These are phyloP conservation scores for Styphnolobium japonicum DNA, from an alignment of 306 rosid genomes.

Conservation along the genomic window DNA sequence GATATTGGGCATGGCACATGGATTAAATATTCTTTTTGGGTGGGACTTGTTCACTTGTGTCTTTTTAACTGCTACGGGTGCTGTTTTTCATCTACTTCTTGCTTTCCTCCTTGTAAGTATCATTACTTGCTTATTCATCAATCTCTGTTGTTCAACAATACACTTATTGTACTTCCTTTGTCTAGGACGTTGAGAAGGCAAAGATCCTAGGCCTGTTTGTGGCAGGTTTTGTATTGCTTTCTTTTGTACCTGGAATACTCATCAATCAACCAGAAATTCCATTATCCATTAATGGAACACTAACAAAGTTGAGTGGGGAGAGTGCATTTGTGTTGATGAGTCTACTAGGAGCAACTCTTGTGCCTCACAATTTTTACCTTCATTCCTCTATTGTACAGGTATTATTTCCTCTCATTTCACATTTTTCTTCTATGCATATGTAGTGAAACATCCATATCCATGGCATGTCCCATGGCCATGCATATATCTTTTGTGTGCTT, in stretches of 20 bases:
- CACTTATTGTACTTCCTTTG: conserved; percentile 31
- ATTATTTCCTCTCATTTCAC: conserved; percentile 28
- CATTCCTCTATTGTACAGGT: conserved; percentile 96
- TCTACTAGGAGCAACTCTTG: conserved; percentile 91
- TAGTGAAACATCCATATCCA: not conserved
- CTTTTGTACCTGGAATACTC: conserved; percentile 61
- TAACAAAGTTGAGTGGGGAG: conserved; percentile 76
- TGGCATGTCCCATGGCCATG: not conserved
- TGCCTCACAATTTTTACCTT: conserved; percentile 94
- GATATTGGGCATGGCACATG: conserved; percentile 88
- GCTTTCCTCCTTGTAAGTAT: conserved; percentile 69
- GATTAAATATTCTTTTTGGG: conserved; percentile 84
- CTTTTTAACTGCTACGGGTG: conserved; percentile 68
- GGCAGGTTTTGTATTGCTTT: conserved; percentile 62
- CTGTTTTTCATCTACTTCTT: conserved; percentile 63
- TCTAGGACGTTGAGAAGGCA: conserved; percentile 64
- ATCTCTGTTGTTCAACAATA: not conserved
- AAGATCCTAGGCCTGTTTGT: conserved; percentile 50
- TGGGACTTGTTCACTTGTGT: conserved; percentile 97
- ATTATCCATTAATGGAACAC: conserved; percentile 60
- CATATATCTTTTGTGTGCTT: not conserved
- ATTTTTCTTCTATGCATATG: not conserved
- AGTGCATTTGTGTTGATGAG: conserved; percentile 86
- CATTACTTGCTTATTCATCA: conserved; percentile 5
- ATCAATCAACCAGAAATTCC: conserved; percentile 70